These are phyloP conservation scores for Lactarius akahatsu DNA, from an alignment of 768 basidiomycete genomes.

Conservation along the genomic window DNA sequence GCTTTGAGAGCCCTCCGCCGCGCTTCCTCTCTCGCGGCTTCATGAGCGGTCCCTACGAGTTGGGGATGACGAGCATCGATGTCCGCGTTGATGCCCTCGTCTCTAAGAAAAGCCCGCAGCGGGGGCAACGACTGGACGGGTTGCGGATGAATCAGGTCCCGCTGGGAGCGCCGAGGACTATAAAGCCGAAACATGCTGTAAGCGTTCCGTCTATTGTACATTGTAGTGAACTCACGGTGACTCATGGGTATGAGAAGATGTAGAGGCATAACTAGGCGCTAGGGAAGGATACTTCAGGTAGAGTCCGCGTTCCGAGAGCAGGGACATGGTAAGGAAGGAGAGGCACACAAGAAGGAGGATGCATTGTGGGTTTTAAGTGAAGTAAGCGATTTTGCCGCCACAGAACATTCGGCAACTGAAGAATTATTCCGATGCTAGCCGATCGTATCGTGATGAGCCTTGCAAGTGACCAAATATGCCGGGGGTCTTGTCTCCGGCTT, in stretches of 20 bases:
- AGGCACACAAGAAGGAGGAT: slow-evolving; percentile 18
- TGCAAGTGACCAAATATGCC: slow-evolving; percentile 11
- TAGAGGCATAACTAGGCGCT: slow-evolving; percentile 20
- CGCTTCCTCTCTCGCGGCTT: slow-evolving; percentile 24
- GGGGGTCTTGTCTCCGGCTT: slow-evolving; percentile 20
- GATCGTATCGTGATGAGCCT: slow-evolving; percentile 14
- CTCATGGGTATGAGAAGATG: slow-evolving; percentile 12
- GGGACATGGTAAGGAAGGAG: slow-evolving; percentile 26
- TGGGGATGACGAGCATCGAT: slow-evolving; percentile 13
- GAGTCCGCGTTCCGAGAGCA: slow-evolving; percentile 25
- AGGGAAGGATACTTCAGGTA: slow-evolving; percentile 23
- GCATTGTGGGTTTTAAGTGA: slow-evolving; percentile 25
- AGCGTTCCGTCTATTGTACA: not conserved
- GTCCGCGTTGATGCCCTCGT: slow-evolving; percentile 20
- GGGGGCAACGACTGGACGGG: slow-evolving; percentile 27
- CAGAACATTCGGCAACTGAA: slow-evolving; percentile 19
- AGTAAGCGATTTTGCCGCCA: slow-evolving; percentile 23
- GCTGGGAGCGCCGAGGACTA: slow-evolving; percentile 18
- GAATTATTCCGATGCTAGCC: slow-evolving; percentile 20
- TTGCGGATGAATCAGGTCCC: slow-evolving; percentile 16
- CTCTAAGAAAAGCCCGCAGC: slow-evolving; percentile 25
- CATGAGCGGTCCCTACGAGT: slow-evolving; percentile 15
- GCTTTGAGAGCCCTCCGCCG: slow-evolving; percentile 22
- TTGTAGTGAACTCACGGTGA: slow-evolving; percentile 14
- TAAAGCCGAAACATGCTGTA: not conserved